Evolutionary conservation across 2,329 filamentous ascomycete species (phyloP), one percentile per base, ranked within the genome.

Genomic region (Geosmithia flava): DNA sequence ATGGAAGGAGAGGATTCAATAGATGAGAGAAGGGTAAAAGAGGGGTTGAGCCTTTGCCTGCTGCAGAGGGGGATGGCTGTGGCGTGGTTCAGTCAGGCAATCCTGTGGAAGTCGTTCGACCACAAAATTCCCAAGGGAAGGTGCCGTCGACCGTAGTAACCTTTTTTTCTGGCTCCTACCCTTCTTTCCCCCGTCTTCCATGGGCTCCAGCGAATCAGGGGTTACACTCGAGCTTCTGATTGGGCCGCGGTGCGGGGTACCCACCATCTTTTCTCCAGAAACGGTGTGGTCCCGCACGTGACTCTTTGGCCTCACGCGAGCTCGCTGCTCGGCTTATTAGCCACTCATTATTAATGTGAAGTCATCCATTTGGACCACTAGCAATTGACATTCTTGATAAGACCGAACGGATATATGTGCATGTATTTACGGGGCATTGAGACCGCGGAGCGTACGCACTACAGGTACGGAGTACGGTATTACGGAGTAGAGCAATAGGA

Each of bases 241-340:
- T 49, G 47, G 47, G 33, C 17, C 7, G 16, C 42, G 33, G 43
- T 49, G 47, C 43, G 47, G 47, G 47, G 47, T 20, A 44, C 19
- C 19, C 46, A 17, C 43, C 20, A 23, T 27, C 43, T 19, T 37
- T 13, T 13, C 33, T 37, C 17, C 17, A 42, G 20, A 42, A 20
- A 23, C 41, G 17, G 7, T 42, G 3, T 42, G 41, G 4, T 11
- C 16, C 4, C 7, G 5, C 20, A 42, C 17, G 37, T 47, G 29
- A 47, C 39, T 20, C n/a, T 37, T 33, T 16, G 45, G 17, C 46
- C 48, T 46, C 46, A 30, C 5, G 42, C 48, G 48, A 44, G 27
- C 45, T 17, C n/a, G 56, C 44, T 43, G 15, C 20, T 20, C 33
- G 44, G 20, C 45, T 10, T 19, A 16, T 23, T 47, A 45, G 46